phyloP scores from a whole-genome alignment of 2,329 filamentous ascomycete species.

The Fonsecaea pugnacius region DNA sequence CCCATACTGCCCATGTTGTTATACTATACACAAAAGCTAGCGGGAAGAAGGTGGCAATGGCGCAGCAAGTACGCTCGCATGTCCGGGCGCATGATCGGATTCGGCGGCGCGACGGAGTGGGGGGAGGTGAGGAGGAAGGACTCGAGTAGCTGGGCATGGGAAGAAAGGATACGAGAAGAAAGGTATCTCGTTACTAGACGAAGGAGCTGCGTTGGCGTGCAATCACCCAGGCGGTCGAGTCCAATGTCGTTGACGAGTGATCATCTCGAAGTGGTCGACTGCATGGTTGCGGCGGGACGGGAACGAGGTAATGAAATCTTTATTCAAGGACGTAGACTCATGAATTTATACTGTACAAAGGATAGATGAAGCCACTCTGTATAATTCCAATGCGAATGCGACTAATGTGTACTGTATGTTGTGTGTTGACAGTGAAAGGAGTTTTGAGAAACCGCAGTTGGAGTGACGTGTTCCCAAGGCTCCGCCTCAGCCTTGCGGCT shows the following conservation, averaged over 20 bases:
- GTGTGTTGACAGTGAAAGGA: background rate
- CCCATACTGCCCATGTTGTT: conserved; percentile 93
- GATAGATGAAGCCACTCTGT: background rate
- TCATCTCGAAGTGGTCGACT: conserved; percentile 25
- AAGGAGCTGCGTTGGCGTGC: background rate
- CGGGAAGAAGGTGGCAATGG: conserved; percentile 79
- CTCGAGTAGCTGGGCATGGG: conserved; percentile 38
- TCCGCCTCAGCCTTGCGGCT: background rate
- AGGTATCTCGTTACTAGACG: background rate
- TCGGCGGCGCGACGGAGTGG: conserved; percentile 49
- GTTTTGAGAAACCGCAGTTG: background rate
- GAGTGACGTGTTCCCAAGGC: background rate
- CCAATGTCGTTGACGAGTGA: conserved; percentile 13
- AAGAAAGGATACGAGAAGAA: conserved; percentile 3
- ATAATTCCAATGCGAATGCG: background rate
- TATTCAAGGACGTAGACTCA: background rate
- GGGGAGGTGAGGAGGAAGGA: conserved; percentile 44
- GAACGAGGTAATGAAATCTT: background rate
- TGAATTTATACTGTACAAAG: background rate
- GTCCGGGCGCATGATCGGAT: conserved; percentile 49
- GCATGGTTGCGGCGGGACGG: conserved; percentile 13
- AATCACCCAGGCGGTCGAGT: conserved; percentile 26
- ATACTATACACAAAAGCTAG: conserved; percentile 84
- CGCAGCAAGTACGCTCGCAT: conserved; percentile 83
- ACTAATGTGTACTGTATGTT: background rate